These are phyloP conservation scores for Bolboschoenoplectus hybrid DNA, from an alignment of 202 grass and related monocot genomes.

Conservation along the genomic window DNA sequence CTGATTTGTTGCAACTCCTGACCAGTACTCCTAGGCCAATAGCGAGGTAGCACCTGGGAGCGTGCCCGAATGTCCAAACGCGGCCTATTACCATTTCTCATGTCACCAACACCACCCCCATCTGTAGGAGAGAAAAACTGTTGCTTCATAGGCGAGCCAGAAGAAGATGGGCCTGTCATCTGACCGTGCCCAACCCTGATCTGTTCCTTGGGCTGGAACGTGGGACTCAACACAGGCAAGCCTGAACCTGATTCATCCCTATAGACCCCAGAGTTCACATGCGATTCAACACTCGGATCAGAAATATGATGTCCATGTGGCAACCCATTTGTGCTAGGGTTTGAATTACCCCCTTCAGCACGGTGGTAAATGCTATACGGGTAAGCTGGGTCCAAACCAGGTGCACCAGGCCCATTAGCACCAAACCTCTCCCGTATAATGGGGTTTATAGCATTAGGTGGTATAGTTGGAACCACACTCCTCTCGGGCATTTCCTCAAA, in stretches of 20 bases:
- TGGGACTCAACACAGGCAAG: constrained; percentile 29
- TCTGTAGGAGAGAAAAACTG: constrained; percentile 61
- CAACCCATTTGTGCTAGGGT: constrained; percentile 34
- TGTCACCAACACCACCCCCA: constrained; percentile 29
- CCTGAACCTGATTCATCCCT: constrained; percentile 34
- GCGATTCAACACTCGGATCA: constrained; percentile 11
- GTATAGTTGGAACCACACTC: constrained; percentile 36
- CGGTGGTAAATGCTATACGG: constrained; percentile 66
- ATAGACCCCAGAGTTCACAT: constrained; percentile 29
- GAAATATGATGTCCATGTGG: constrained; percentile 32
- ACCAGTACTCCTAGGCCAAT: constrained; percentile 98
- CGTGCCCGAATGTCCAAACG: constrained; percentile 75
- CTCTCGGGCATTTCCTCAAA: constrained; percentile 88
- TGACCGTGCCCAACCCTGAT: constrained; percentile 32
- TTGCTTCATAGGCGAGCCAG: constrained; percentile 41
- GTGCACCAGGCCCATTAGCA: constrained; percentile 56
- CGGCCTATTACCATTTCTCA: constrained; percentile 55
- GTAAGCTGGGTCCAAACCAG: constrained; percentile 61
- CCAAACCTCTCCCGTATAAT: constrained; percentile 69
- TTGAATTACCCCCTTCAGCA: constrained; percentile 59
- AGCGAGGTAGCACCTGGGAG: constrained; percentile 84
- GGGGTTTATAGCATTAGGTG: constrained; percentile 52
- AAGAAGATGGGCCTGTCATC: constrained; percentile 6
- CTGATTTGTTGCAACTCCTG: constrained; percentile 95
- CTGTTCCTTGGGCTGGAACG: constrained; percentile 28